Conservation (phyloP, 2,329 filamentous ascomycete genomes). For the Hypocreales sp. region DNA sequence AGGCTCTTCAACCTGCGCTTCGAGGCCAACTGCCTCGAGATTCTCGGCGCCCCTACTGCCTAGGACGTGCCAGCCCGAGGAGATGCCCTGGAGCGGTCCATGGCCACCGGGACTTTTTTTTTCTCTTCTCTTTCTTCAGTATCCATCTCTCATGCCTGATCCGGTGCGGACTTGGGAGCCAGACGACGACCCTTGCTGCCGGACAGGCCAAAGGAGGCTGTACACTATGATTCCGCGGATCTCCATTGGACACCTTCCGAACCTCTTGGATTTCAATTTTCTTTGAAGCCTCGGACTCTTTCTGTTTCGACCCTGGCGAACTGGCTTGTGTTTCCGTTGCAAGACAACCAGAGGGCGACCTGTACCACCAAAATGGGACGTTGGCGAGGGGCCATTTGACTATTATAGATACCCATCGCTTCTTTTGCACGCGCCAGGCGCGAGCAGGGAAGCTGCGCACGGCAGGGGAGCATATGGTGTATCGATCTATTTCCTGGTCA, state of each 20-base stretch:
- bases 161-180: conserved; percentile 1
- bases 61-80: conserved; percentile 26
- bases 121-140: too few relatives aligned
- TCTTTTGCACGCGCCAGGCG: conserved; percentile 3
- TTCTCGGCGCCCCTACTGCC: conserved; percentile 48
- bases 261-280: too few relatives aligned
- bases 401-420: conserved; percentile 20
- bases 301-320: conserved; percentile 2
- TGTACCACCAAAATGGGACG: conserved; percentile 5
- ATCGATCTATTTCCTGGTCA: too few relatives aligned
- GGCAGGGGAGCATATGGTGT: background rate
- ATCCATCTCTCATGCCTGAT: too few relatives aligned
- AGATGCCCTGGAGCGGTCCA: conserved; percentile 28
- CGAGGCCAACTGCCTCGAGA: conserved; percentile 88
- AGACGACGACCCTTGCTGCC: background rate
- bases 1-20: conserved; percentile 86
- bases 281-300: too few relatives aligned
- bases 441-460: conserved; percentile 3
- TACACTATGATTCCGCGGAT: conserved; percentile 5
- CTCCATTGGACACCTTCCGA: background rate
- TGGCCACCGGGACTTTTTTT: too few relatives aligned
- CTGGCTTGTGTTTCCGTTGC: conserved; percentile 2
- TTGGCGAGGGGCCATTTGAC: conserved; percentile 6
- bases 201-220: conserved; percentile 4
- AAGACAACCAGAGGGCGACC: conserved; percentile 7